Conservation (phyloP, 177 flowering plant genomes). For the Vitis hybrid region DNA sequence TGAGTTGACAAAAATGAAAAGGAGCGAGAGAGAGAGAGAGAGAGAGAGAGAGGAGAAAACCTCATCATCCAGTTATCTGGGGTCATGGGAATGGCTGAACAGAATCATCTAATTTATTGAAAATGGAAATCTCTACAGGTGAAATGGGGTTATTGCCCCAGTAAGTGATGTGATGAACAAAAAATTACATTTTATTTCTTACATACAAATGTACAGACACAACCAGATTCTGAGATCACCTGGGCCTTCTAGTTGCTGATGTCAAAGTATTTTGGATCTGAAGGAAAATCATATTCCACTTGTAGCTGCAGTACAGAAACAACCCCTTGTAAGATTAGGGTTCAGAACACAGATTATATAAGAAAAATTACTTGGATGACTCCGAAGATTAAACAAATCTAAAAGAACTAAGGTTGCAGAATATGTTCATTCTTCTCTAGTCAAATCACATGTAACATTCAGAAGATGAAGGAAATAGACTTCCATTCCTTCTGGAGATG, state of each 20-base stretch:
- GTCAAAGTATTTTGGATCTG: constrained; percentile 80
- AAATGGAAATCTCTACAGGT: constrained; percentile 21
- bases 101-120: constrained; percentile 1
- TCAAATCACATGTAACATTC: background rate
- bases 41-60: too few species aligned
- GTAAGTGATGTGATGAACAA: constrained; percentile 11
- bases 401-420: background rate
- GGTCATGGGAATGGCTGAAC: background rate
- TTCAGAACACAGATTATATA: background rate
- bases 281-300: constrained; percentile 76
- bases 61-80: too few species aligned
- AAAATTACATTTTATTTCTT: constrained; percentile 3
- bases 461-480: background rate
- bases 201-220: constrained; percentile 29
- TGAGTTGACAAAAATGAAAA: too few species aligned
- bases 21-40: too few species aligned
- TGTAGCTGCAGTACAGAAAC: constrained; percentile 59
- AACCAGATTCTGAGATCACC: constrained; percentile 2
- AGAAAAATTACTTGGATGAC: background rate
- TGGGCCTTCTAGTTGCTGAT: constrained; percentile 38
- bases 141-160: constrained; percentile 20
- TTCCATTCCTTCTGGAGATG: background rate
- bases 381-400: background rate
- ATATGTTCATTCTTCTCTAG: background rate
- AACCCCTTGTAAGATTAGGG: background rate